Evolutionary conservation across 345 rosid genomes (phyloP).

Genomic region (Lumnitzera racemosa): DNA sequence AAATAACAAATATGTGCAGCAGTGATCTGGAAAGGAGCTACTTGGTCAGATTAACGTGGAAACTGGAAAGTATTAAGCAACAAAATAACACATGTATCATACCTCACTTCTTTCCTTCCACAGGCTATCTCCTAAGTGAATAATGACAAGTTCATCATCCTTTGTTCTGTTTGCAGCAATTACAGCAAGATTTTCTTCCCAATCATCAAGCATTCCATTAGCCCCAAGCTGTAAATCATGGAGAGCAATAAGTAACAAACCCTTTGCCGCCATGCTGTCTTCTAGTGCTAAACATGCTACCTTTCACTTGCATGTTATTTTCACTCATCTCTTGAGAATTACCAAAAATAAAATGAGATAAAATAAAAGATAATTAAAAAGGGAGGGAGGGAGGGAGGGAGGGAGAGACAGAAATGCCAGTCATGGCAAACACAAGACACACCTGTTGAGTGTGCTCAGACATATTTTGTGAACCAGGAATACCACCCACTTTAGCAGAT

Average conservation of each 20-base stretch:
- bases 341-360: too few relatives aligned
- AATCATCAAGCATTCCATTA: slow-evolving; percentile 86
- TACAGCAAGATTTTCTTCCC: slow-evolving; percentile 98
- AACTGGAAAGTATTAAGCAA: background rate
- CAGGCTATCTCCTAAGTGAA: slow-evolving; percentile 94
- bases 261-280: background rate
- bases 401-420: background rate
- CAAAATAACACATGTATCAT: slow-evolving; percentile 7
- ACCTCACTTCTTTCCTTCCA: slow-evolving; percentile 99
- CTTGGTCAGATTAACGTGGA: background rate
- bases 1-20: slow-evolving; percentile 84
- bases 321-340: too few relatives aligned
- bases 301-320: too few relatives aligned
- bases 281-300: too few relatives aligned
- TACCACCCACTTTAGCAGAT: slow-evolving; percentile 17
- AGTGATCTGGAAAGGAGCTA: slow-evolving; percentile 34
- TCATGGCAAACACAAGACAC: background rate
- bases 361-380: too few relatives aligned
- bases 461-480: slow-evolving; percentile 29
- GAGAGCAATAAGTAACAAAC: background rate
- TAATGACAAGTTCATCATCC: slow-evolving; percentile 90
- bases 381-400: too few relatives aligned
- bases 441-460: slow-evolving; percentile 62
- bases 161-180: slow-evolving; percentile 95
- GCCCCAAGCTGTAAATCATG: slow-evolving; percentile 40